Evolutionary conservation across 768 basidiomycete genomes (phyloP).

Genomic region (Macrolepiota dolichaula): DNA sequence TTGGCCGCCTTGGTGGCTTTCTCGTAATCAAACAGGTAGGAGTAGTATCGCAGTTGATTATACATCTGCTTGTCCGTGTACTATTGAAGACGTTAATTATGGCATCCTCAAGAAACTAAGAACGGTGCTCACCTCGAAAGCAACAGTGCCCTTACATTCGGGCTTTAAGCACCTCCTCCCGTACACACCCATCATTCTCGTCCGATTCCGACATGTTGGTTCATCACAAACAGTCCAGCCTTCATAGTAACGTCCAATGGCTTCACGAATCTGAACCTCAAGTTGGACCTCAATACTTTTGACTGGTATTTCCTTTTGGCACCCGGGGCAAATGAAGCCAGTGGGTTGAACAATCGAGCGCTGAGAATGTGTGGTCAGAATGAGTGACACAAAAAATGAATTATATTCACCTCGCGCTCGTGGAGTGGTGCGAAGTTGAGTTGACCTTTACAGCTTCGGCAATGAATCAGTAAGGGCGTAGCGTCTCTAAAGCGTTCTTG

Average conservation of each 20-base stretch:
- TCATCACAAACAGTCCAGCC: constrained; percentile 89
- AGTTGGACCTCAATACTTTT: constrained; percentile 81
- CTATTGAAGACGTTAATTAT: constrained; percentile 33
- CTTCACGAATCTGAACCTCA: constrained; percentile 78
- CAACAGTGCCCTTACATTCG: constrained; percentile 67
- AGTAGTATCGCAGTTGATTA: constrained; percentile 85
- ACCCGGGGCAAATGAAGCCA: constrained; percentile 73
- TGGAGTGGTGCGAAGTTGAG: constrained; percentile 56
- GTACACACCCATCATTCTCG: constrained; percentile 94
- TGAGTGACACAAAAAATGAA: not conserved
- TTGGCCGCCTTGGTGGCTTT: constrained; percentile 53
- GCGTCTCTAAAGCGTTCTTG: constrained; percentile 81
- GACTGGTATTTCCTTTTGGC: constrained; percentile 45
- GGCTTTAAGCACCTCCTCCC: constrained; percentile 74
- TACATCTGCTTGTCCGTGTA: constrained; percentile 85
- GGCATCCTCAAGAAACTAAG: not conserved
- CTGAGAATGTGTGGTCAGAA: constrained; percentile 32
- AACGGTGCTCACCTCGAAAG: constrained; percentile 61
- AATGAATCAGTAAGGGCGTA: constrained; percentile 68
- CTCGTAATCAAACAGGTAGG: constrained; percentile 71
- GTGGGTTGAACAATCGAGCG: constrained; percentile 58
- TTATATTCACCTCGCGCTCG: constrained; percentile 50
- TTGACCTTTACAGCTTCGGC: constrained; percentile 66
- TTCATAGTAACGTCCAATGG: constrained; percentile 82
- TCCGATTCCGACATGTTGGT: constrained; percentile 73